Conservation (phyloP, 2,329 filamentous ascomycete species). For the Penicillium griseofulvum region DNA sequence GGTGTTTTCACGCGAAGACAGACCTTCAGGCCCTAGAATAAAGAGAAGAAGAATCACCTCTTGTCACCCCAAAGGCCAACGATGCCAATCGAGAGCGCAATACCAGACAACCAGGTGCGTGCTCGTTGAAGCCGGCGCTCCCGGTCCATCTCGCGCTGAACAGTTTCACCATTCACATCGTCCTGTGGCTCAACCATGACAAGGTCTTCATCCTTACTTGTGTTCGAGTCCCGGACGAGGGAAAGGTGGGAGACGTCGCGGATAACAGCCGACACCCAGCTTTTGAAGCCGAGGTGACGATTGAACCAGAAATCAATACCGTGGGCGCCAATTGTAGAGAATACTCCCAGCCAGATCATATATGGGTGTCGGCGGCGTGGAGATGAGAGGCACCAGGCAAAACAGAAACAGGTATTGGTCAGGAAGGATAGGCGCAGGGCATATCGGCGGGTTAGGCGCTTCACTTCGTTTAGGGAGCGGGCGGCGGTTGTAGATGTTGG, state of each 20-base stretch:
- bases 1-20: not conserved
- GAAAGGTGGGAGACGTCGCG: conserved; percentile 45
- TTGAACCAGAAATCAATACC: conserved; percentile 72
- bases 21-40: not conserved
- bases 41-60: conserved; percentile 2
- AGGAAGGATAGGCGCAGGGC: conserved; percentile 66
- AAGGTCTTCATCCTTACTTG: conserved; percentile 38
- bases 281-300: conserved; percentile 55
- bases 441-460: conserved; percentile 62
- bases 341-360: conserved; percentile 76
- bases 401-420: conserved; percentile 68
- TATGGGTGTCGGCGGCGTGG: conserved; percentile 78
- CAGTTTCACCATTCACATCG: conserved; percentile 47
- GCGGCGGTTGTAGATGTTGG: conserved; percentile 70
- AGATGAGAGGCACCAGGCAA: conserved; percentile 76
- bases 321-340: conserved; percentile 48
- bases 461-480: conserved; percentile 68
- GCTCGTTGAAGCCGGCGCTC: conserved; percentile 41
- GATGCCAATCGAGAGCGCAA: conserved; percentile 47
- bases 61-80: conserved; percentile 51
- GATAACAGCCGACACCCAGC: conserved; percentile 31
- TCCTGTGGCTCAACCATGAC: conserved; percentile 40
- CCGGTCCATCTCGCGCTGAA: conserved; percentile 44
- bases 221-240: conserved; percentile 12
- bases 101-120: conserved; percentile 40